These are phyloP conservation scores for Hyaloscypha finlandica DNA, from an alignment of 495 filamentous ascomycete genomes.

Conservation along the genomic window DNA sequence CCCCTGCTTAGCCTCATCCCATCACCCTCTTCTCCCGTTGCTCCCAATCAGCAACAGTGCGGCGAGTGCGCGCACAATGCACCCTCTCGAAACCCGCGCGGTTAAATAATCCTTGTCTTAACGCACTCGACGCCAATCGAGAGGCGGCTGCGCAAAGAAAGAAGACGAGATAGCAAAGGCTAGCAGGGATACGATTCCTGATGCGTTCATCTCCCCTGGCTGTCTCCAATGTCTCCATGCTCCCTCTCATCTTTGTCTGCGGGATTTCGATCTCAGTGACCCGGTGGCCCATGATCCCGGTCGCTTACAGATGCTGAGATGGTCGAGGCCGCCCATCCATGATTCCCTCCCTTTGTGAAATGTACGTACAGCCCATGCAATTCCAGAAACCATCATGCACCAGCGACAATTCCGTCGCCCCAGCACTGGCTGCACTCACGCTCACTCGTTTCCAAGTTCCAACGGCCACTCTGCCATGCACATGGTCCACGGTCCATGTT, in stretches of 20 bases:
- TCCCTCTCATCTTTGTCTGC: background rate
- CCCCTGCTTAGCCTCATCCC: too few relatives aligned
- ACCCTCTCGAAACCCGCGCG: slow-evolving; percentile 10
- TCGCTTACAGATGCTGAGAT: background rate
- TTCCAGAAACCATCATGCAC: background rate
- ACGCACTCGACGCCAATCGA: slow-evolving; percentile 1
- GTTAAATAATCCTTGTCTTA: slow-evolving; percentile 9
- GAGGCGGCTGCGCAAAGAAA: too few relatives aligned
- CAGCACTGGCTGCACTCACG: background rate
- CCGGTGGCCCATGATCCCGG: too few relatives aligned
- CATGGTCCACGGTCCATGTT: background rate
- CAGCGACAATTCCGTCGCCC: background rate
- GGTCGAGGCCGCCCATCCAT: background rate
- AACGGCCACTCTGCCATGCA: slow-evolving; percentile 2
- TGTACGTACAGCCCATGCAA: background rate
- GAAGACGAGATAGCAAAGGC: too few relatives aligned
- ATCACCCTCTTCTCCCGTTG: too few relatives aligned
- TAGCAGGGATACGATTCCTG: too few relatives aligned
- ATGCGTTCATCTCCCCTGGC: too few relatives aligned
- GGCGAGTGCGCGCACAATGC: background rate
- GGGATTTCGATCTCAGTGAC: background rate
- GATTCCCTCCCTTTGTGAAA: background rate
- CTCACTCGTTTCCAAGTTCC: background rate
- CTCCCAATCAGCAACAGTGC: background rate
- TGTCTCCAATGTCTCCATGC: too few relatives aligned